Conservation (phyloP, 75 land plant genomes). For the Isoetes taiwanensis region DNA sequence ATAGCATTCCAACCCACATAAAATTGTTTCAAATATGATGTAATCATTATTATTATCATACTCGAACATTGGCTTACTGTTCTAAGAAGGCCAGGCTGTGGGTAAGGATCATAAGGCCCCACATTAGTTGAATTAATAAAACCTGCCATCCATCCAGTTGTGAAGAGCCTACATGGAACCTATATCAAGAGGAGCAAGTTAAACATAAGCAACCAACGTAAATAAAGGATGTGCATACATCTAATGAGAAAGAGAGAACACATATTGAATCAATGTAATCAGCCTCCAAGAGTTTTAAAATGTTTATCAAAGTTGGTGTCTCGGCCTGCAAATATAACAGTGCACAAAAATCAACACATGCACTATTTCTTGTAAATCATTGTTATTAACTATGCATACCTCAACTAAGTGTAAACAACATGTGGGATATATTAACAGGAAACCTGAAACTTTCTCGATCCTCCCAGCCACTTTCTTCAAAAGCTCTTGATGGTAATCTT, state of each 20-base stretch:
- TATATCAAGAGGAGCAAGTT: neutral
- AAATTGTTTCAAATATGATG: neutral
- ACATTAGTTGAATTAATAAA: neutral
- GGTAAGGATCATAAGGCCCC: conserved; percentile 7
- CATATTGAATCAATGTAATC: neutral
- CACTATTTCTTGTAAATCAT: neutral
- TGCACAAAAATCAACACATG: neutral
- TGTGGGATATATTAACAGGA: conserved; percentile 1
- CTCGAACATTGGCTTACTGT: too few species aligned
- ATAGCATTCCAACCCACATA: neutral
- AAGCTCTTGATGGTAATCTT: neutral
- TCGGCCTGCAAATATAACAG: conserved; percentile 1
- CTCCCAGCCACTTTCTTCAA: neutral
- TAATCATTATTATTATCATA: neutral
- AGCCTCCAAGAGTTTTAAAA: neutral
- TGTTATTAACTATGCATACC: neutral
- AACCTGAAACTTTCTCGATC: neutral
- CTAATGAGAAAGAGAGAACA: neutral
- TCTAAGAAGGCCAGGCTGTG: neutral
- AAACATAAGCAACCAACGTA: neutral
- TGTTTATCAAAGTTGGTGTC: neutral
- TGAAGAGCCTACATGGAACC: neutral
- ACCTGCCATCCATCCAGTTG: conserved; percentile 6
- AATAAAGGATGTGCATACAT: neutral
- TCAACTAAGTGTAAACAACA: conserved; percentile 5